Conservation (phyloP, 1,139 yeast genomes). For the Arxiozyma heterogenica region DNA sequence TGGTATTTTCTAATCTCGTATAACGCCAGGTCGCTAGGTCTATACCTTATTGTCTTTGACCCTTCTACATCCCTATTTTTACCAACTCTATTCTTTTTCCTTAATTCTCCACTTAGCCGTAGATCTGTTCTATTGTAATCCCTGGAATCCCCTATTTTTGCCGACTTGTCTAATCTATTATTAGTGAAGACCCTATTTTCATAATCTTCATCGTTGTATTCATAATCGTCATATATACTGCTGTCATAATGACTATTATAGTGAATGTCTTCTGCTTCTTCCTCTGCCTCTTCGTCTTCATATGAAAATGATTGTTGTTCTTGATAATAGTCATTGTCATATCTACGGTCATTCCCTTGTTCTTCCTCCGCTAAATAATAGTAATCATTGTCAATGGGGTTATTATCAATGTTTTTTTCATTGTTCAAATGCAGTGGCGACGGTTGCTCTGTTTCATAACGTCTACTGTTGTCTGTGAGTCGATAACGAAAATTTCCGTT, state of each 20-base stretch:
- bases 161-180: too few relatives aligned
- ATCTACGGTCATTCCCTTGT: too few relatives aligned
- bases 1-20: conserved; percentile 76
- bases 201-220: too few relatives aligned
- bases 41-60: conserved; percentile 33
- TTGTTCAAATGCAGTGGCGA: background rate
- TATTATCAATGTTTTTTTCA: background rate
- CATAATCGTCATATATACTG: too few relatives aligned
- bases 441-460: conserved; percentile 10
- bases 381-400: too few relatives aligned
- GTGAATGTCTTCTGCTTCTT: too few relatives aligned
- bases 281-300: background rate
- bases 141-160: too few relatives aligned
- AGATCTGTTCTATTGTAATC: too few relatives aligned
- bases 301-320: too few relatives aligned
- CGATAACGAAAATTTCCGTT: conserved; percentile 15
- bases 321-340: too few relatives aligned
- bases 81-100: conserved; percentile 3
- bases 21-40: conserved; percentile 68
- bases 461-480: conserved; percentile 12
- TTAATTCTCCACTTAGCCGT: background rate
- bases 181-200: too few relatives aligned
- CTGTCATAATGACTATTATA: background rate
- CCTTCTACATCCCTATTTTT: conserved; percentile 2
- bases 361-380: background rate